These are phyloP conservation scores for Alopecurus myosuroides DNA, from an alignment of 176 grass and related monocot species.

Conservation along the genomic window DNA sequence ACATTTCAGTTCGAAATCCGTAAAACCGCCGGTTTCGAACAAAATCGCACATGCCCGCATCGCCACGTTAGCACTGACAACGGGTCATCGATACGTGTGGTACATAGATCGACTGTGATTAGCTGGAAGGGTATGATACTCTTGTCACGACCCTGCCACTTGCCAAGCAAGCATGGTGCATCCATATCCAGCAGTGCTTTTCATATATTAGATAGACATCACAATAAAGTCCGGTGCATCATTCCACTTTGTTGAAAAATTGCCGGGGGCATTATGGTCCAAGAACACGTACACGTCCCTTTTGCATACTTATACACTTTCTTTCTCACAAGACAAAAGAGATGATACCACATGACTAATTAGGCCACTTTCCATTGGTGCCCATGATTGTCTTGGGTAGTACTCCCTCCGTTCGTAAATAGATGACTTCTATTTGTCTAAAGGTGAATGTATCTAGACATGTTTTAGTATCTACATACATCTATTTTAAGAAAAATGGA, in stretches of 20 bases:
- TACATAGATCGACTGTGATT: neutral
- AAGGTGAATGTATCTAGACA: no score
- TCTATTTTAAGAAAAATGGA: no score
- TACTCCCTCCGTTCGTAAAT: no score
- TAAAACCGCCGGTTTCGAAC: no score
- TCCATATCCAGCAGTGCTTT: constrained; percentile 16
- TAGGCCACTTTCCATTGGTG: neutral
- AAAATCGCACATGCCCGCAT: no score
- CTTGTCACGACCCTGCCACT: constrained; percentile 27
- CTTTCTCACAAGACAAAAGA: neutral
- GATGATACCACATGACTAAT: neutral
- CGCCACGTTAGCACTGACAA: no score
- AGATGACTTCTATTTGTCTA: no score
- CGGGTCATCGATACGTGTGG: no score
- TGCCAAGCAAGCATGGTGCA: neutral
- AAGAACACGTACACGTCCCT: neutral
- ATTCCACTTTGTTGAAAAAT: constrained; percentile 30
- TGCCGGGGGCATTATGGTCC: neutral
- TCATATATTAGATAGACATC: constrained; percentile 32
- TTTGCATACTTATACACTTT: neutral
- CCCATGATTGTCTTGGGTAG: neutral
- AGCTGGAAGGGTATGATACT: neutral
- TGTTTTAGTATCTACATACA: no score
- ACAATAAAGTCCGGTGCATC: constrained; percentile 17
- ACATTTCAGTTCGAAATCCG: no score